A percentile compares a stretch with the other conserved stretches of the same genome.
These are phyloP conservation scores for Daldinia vernicosa DNA, from an alignment of 495 filamentous ascomycete genomes.

Conservation along the genomic window DNA sequence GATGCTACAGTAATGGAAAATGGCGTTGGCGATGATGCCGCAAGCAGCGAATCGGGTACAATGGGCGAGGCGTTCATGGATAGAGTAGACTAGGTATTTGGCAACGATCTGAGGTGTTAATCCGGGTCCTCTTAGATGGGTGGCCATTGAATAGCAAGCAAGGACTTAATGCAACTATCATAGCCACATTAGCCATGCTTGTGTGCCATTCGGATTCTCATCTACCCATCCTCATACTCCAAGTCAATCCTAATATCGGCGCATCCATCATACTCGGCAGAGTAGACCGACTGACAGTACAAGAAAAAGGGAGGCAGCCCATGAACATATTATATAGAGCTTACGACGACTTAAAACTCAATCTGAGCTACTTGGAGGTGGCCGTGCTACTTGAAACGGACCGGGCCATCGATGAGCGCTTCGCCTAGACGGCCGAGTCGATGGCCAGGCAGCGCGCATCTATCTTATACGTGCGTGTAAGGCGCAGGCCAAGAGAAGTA, in stretches of 20 bases:
- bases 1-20: conserved; percentile 28
- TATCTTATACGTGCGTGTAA: conserved; percentile 11
- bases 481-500: conserved; percentile 1
- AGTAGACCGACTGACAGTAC: conserved; percentile 2
- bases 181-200: conserved; percentile 12
- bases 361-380: conserved; percentile 26
- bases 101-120: conserved; percentile 17
- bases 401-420: conserved; percentile 32
- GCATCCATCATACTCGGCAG: background rate
- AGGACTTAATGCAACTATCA: conserved; percentile 21
- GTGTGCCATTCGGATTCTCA: conserved; percentile 11
- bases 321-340: conserved; percentile 27
- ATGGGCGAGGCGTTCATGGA: conserved; percentile 38
- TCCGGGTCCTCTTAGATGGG: conserved; percentile 8
- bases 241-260: conserved; percentile 10
- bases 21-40: conserved; percentile 18
- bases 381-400: conserved; percentile 38
- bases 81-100: conserved; percentile 41
- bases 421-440: conserved; percentile 30
- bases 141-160: conserved; percentile 16
- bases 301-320: conserved; percentile 30
- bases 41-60: conserved; percentile 36
- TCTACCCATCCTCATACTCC: conserved; percentile 8
- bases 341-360: conserved; percentile 12
- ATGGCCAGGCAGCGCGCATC: conserved; percentile 6